A percentile compares a stretch with the other conserved stretches of the same genome.
Conservation (phyloP, 2,329 filamentous ascomycete species). For the Trichoderma oligosporum region DNA sequence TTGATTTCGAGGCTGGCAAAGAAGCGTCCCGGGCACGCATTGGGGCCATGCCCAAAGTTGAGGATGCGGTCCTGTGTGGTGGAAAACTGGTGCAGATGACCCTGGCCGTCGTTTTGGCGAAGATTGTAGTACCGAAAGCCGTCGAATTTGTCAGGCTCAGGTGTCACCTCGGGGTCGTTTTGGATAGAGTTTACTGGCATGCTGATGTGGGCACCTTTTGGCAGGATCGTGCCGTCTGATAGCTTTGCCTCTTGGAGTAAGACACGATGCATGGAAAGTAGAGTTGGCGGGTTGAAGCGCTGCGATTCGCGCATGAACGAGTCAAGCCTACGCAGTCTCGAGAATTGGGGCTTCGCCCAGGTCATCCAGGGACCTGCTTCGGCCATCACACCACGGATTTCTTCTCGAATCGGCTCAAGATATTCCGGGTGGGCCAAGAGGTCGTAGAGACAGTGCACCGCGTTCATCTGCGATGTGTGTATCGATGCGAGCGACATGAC, state of each 20-base stretch:
- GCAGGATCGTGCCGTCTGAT: slow-evolving; percentile 12
- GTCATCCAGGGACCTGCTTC: not conserved
- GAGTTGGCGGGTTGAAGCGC: slow-evolving; percentile 22
- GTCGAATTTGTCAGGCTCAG: slow-evolving; percentile 40
- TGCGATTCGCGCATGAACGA: slow-evolving; percentile 27
- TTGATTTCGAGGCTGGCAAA: slow-evolving; percentile 50
- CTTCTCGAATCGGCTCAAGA: slow-evolving; percentile 6
- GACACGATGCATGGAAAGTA: slow-evolving; percentile 11
- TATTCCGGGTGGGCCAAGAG: slow-evolving; percentile 44
- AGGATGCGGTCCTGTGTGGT: slow-evolving; percentile 46
- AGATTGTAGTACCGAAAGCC: slow-evolving; percentile 46
- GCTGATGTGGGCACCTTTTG: slow-evolving; percentile 1
- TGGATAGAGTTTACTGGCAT: slow-evolving; percentile 21
- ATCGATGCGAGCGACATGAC: not conserved
- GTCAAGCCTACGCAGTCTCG: slow-evolving; percentile 24
- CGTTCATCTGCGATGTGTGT: not conserved
- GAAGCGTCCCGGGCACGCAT: slow-evolving; percentile 50
- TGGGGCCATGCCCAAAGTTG: slow-evolving; percentile 51
- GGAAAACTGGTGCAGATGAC: slow-evolving; percentile 39
- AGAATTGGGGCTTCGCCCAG: not conserved
- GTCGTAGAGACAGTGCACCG: slow-evolving; percentile 38
- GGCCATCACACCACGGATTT: not conserved
- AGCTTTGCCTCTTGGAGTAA: slow-evolving; percentile 1
- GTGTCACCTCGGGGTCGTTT: slow-evolving; percentile 26
- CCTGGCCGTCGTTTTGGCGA: slow-evolving; percentile 34